Evolutionary conservation across 441 rosid species (phyloP), one percentile per base, ranked within the genome.

Genomic region (Erysimum cheiri): DNA sequence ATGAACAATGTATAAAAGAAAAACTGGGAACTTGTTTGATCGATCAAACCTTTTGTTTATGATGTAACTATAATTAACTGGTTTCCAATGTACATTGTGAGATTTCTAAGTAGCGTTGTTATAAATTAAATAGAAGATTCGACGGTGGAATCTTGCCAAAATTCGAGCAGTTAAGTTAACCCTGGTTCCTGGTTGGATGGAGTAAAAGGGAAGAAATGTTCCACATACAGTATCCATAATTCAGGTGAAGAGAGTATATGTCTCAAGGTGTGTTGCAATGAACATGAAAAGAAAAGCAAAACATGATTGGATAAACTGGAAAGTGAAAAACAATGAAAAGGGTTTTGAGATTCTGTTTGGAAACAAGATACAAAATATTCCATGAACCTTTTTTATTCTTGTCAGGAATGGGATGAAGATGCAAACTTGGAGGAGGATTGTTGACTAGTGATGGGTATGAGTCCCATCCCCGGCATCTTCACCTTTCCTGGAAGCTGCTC

Each of bases 401-500:
- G 29, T 81, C 41, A 37, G 57, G 58, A 52, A 53, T 54, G 28
- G 44, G 64, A 43, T 36, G 77, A 71, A 52, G 73, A 73, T 19
- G 52, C 44, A 64, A 40, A 73, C 29, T 47, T 60, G 17, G 63
- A 48, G 53, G 48, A 67, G 66, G 29, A 50, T 8, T 9, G 8
- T 32, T 1, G 39, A 74, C 72, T 80, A 86, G 9, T 86, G 93
- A 78, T 74, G 87, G 55, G 58, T 54, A 60, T 67, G 80, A 74
- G 62, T 53, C 12, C 75, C 85, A 26, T 77, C 85, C 26, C 71
- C 90, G 0, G 82, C 86, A 13, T 73, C 87, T 54, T 80, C 78
- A 49, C 32, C 81, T 72, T 87, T 88, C 43, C 81, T 82, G 1
- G 87, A 78, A 44, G 92, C 98, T n/a, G 98, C 96, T 60, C 97